Evolutionary conservation across 306 rosid species (phyloP), one percentile per base, ranked within the genome.

Genomic region (Lathyrus tuberosus): DNA sequence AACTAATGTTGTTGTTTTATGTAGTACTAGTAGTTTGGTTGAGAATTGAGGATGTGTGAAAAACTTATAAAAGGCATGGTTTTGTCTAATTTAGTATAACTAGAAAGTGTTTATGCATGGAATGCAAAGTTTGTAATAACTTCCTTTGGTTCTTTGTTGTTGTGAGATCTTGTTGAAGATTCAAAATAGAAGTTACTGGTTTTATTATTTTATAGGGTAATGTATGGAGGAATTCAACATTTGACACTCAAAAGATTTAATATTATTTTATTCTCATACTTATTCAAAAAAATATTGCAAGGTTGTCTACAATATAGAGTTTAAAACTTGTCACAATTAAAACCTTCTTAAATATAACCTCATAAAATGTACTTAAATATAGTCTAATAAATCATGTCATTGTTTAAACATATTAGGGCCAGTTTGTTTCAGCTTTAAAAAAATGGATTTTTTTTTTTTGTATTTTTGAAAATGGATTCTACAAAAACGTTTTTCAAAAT

Each of bases 81-180:
- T 54, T 70, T 70, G 35, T 48, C 51, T 42, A 9, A 33, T 54
- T 70, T 53, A 44, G 62, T 33, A 70, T 20, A 7, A 43, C 28
- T 43, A 41, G 4, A 22, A 53, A 13, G 18, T 49, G 56, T 46
- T 16, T 46, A 0, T 60, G 70, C 20, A 56, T 49, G 40, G 42
- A 48, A 1, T 22, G 44, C 12, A 33, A 35, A 14, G 35, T 60
- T 15, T 60, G 5, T 22, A 22, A 62, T 1, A 49, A 44, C 6
- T 47, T 52, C 2, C 18, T 51, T 24, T 63, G 51, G 26, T 7
- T 63, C 11, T 5, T 52, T 51, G 49, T 33, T 0, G 13, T 22
- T 24, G 15, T 54, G 38, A 56, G 62, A 56, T 56, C 3, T 56
- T 56, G 18, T 6, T 43, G 33, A 12, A 1, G 18, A 44, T 74